Evolutionary conservation across 345 rosid species (phyloP).

Genomic region (Carallia pectinifolia): DNA sequence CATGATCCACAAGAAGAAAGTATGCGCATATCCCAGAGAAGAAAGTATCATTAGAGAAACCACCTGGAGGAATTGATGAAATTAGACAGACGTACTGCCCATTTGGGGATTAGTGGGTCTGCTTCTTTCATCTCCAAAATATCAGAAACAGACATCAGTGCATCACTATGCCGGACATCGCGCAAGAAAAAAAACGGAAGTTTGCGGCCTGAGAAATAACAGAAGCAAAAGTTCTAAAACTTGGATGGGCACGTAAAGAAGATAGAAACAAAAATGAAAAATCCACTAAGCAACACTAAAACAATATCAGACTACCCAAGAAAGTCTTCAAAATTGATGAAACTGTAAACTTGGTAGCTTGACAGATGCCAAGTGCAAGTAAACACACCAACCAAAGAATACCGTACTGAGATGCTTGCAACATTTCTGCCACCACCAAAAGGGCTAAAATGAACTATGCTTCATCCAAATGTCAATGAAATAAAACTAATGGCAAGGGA

Average conservation of each 20-base stretch:
- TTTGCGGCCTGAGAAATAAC: constrained; percentile 53
- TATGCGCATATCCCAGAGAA: constrained; percentile 11
- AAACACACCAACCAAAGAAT: neutral
- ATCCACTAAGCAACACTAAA: too few relatives aligned
- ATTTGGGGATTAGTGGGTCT: constrained; percentile 69
- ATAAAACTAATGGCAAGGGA: constrained; percentile 5
- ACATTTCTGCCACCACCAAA: neutral
- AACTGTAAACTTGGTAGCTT: neutral
- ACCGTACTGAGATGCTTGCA: neutral
- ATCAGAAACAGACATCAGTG: constrained; percentile 60
- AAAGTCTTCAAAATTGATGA: too few relatives aligned
- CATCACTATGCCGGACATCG: constrained; percentile 88
- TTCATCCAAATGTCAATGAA: neutral
- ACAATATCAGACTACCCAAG: neutral
- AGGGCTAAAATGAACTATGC: neutral
- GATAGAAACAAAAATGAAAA: neutral
- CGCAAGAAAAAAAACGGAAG: constrained; percentile 48
- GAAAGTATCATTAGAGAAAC: constrained; percentile 12
- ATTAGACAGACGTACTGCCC: constrained; percentile 91
- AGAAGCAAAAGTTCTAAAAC: constrained; percentile 15
- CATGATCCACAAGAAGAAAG: constrained; percentile 51
- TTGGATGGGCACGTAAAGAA: constrained; percentile 15
- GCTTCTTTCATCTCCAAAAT: constrained; percentile 61
- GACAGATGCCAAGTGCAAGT: neutral
- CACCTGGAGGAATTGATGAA: constrained; percentile 63